A percentile compares a stretch with the other conserved stretches of the same genome.
Evolutionary conservation across 495 filamentous ascomycete species (phyloP).

Genomic region (Rostrohypoxylon terebratum): DNA sequence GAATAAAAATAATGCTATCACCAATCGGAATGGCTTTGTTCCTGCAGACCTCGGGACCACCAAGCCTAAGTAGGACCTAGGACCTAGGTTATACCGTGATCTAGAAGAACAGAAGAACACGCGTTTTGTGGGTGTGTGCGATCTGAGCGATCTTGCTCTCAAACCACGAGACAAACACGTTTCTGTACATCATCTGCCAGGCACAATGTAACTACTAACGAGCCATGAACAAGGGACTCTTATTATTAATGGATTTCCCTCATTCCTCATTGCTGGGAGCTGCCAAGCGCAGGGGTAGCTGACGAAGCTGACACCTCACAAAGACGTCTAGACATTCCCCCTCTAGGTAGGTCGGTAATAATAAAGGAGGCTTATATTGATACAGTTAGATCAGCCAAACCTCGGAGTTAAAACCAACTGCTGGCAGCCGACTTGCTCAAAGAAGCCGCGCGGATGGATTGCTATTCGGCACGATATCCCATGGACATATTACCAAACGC

Average conservation of each 20-base stretch:
- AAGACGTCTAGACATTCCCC: conserved; percentile 16
- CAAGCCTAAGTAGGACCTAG: conserved; percentile 24
- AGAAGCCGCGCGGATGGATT: neutral
- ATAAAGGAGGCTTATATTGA: conserved; percentile 29
- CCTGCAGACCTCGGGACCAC: conserved; percentile 7
- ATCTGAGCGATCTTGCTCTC: conserved; percentile 6
- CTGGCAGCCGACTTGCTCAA: conserved; percentile 5
- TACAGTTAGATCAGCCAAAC: neutral
- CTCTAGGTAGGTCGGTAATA: conserved; percentile 20
- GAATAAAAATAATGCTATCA: neutral
- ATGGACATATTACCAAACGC: neutral
- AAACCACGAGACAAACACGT: conserved; percentile 9
- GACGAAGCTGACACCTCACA: conserved; percentile 11
- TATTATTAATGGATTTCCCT: neutral
- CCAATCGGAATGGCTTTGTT: neutral
- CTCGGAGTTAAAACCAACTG: neutral
- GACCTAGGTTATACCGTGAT: no score
- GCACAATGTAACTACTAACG: conserved; percentile 37
- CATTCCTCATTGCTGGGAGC: neutral
- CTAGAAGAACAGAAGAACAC: neutral
- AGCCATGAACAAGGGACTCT: conserved; percentile 22
- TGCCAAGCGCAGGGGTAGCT: conserved; percentile 20
- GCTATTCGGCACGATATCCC: neutral
- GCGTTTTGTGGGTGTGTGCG: conserved; percentile 1
- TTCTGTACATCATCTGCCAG: conserved; percentile 31